A percentile compares a stretch with the other conserved stretches of the same genome.
Conservation (phyloP, 441 rosid genomes). For the Pelargonium cotyledonis region DNA sequence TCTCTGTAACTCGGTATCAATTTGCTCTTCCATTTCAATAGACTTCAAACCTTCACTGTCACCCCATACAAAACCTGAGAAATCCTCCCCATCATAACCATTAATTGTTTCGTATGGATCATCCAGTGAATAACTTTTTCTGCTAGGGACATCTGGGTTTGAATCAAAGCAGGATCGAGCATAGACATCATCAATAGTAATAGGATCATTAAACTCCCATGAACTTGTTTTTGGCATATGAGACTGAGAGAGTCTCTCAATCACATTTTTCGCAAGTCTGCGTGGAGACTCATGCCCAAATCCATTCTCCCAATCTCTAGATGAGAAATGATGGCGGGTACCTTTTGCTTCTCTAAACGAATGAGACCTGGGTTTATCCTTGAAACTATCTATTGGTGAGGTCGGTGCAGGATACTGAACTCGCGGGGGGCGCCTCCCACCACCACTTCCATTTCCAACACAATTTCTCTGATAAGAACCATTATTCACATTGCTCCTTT, state of each 20-base stretch:
- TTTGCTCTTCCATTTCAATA: constrained; percentile 36
- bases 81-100: constrained; percentile 29
- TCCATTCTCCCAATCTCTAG: constrained; percentile 61
- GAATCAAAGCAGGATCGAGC: constrained; percentile 48
- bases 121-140: constrained; percentile 32
- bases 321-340: constrained; percentile 36
- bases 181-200: constrained; percentile 75
- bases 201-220: constrained; percentile 45
- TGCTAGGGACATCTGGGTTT: constrained; percentile 34
- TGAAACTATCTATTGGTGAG: constrained; percentile 46
- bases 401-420: constrained; percentile 55
- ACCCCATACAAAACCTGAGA: constrained; percentile 26
- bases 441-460: constrained; percentile 34
- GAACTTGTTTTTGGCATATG: constrained; percentile 45
- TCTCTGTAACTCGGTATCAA: constrained; percentile 47
- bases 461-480: constrained; percentile 34
- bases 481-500: constrained; percentile 38
- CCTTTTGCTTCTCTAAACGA: constrained; percentile 70
- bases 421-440: constrained; percentile 64
- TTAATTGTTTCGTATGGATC: constrained; percentile 38
- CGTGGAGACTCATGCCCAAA: constrained; percentile 67
- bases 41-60: constrained; percentile 29
- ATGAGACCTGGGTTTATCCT: constrained; percentile 45
- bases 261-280: constrained; percentile 74
- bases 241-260: constrained; percentile 71